Percentiles rank a stretch among this genome's conserved stretches.
These are phyloP conservation scores for Phytopythium litorale DNA, from an alignment of 352 stramenopile genomes.

Conservation along the genomic window DNA sequence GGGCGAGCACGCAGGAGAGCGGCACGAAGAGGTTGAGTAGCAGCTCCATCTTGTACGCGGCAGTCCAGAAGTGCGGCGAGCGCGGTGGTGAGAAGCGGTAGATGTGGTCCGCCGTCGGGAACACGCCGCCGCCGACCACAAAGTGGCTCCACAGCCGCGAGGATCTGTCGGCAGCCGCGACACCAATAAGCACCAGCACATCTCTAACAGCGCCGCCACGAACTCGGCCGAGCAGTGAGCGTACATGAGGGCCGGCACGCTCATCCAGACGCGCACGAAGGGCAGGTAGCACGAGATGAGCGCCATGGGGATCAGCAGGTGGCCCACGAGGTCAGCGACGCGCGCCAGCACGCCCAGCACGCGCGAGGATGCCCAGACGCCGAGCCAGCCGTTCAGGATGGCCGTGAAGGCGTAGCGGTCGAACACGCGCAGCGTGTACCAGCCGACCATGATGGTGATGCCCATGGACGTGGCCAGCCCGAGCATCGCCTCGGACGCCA, in stretches of 20 bases:
- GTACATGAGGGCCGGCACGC: slow-evolving; percentile 63
- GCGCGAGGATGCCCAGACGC: slow-evolving; percentile 67
- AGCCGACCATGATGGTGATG: slow-evolving; percentile 84
- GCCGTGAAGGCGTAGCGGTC: slow-evolving; percentile 75
- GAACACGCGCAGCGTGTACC: slow-evolving; percentile 80
- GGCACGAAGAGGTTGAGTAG: slow-evolving; percentile 73
- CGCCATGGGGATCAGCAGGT: slow-evolving; percentile 67
- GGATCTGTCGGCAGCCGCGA: slow-evolving; percentile 30
- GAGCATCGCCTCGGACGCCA: slow-evolving; percentile 52
- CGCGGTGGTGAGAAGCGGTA: slow-evolving; percentile 71
- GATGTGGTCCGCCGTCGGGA: slow-evolving; percentile 73
- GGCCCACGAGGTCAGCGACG: slow-evolving; percentile 57
- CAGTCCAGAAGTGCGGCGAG: slow-evolving; percentile 77
- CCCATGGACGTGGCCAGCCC: slow-evolving; percentile 77
- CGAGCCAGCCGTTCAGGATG: slow-evolving; percentile 68
- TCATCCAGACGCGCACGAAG: slow-evolving; percentile 81
- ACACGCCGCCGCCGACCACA: slow-evolving; percentile 62
- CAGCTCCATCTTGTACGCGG: slow-evolving; percentile 77
- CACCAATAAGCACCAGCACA: slow-evolving; percentile 1
- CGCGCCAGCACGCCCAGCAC: slow-evolving; percentile 55
- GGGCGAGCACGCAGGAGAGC: slow-evolving; percentile 74
- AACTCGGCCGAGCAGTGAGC: slow-evolving; percentile 3
- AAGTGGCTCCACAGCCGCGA: slow-evolving; percentile 75
- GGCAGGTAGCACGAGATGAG: slow-evolving; percentile 74
- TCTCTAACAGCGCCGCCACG: neutral